A percentile compares a stretch with the other conserved stretches of the same genome.
These are phyloP conservation scores for Westerdykella ornata DNA, from an alignment of 2,329 filamentous ascomycete genomes.

Conservation along the genomic window DNA sequence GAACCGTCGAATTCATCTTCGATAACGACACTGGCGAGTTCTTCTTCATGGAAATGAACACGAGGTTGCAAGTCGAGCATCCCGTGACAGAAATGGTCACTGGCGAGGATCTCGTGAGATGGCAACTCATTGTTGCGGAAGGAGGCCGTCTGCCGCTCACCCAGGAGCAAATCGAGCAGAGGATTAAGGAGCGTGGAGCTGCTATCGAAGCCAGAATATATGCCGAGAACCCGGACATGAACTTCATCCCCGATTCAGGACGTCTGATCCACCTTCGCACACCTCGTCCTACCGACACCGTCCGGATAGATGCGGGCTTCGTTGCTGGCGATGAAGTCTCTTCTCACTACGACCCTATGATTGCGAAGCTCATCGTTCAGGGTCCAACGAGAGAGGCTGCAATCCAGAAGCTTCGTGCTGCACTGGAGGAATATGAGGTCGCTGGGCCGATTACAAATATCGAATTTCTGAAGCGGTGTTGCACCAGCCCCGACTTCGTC, in stretches of 20 bases:
- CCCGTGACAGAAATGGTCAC: conserved; percentile 82
- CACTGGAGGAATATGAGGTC: conserved; percentile 83
- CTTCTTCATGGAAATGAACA: conserved; percentile 69
- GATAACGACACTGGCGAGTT: conserved; percentile 60
- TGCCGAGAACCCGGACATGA: conserved; percentile 84
- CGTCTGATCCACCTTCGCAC: conserved; percentile 75
- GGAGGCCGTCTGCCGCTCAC: conserved; percentile 60
- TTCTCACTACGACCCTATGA: conserved; percentile 97
- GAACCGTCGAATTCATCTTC: conserved; percentile 63
- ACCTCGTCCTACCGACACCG: conserved; percentile 60
- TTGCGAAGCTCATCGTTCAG: conserved; percentile 91
- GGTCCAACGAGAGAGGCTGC: conserved; percentile 72
- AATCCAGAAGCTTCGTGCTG: conserved; percentile 72
- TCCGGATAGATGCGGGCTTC: conserved; percentile 91
- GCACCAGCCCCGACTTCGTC: conserved; percentile 73
- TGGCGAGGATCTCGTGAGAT: conserved; percentile 76
- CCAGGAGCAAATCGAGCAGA: conserved; percentile 58
- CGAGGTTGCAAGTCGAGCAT: conserved; percentile 90
- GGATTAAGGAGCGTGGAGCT: conserved; percentile 69
- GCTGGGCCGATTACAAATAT: conserved; percentile 93
- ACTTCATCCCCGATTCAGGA: conserved; percentile 92
- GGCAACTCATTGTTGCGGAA: conserved; percentile 85
- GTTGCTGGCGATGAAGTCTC: conserved; percentile 86
- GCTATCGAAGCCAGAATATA: conserved; percentile 96
- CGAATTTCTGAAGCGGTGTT: conserved; percentile 88